Conservation (phyloP, 2,329 filamentous ascomycete species). For the Pyricularia sp. region DNA sequence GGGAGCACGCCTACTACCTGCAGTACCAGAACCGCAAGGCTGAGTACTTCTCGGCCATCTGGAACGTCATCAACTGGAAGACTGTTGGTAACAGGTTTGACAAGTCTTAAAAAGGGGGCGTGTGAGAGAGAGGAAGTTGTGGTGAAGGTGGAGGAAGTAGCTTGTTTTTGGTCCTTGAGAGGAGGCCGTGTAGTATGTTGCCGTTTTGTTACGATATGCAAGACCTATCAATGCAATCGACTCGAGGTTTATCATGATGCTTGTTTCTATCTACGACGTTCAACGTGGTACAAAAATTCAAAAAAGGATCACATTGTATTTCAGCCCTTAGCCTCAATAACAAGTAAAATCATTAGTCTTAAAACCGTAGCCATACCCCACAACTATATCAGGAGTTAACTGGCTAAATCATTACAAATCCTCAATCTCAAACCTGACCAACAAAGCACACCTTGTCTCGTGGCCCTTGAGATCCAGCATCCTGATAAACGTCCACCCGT, state of each 20-base stretch:
- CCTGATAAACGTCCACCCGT: conserved; percentile 54
- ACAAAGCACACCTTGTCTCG: conserved; percentile 52
- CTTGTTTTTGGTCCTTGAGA: not conserved
- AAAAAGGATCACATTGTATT: not conserved
- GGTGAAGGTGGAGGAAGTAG: not conserved
- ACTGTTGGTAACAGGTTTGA: conserved; percentile 67
- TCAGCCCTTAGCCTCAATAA: too few species aligned
- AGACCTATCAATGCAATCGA: not conserved
- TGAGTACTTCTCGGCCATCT: conserved; percentile 88
- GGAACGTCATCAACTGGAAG: conserved; percentile 97
- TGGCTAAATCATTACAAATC: not conserved
- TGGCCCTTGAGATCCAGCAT: conserved; percentile 56
- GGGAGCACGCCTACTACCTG: conserved; percentile 94
- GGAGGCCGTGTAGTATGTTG: not conserved
- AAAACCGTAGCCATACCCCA: not conserved
- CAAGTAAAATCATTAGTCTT: not conserved
- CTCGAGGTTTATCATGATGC: not conserved
- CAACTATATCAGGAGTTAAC: not conserved
- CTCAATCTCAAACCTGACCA: conserved; percentile 50
- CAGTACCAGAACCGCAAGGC: conserved; percentile 97
- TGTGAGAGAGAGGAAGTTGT: not conserved
- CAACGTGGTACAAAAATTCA: not conserved
- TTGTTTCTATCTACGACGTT: not conserved
- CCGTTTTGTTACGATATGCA: not conserved
- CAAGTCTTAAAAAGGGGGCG: not conserved